Conservation (phyloP, 2,329 filamentous ascomycete species). For the Fusarium paranaense region DNA sequence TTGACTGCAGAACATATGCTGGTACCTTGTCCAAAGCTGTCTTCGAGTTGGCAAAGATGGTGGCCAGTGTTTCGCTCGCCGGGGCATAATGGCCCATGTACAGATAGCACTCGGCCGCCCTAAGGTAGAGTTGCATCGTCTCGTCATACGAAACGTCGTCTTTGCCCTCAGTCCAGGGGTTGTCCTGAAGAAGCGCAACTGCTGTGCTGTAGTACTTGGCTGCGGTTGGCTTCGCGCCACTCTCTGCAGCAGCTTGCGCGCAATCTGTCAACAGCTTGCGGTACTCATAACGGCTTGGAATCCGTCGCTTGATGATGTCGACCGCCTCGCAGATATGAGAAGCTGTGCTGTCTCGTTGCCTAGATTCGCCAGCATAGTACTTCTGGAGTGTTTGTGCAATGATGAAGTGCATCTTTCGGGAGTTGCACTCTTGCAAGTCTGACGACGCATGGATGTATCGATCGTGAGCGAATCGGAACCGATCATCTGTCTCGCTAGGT, state of each 20-base stretch:
- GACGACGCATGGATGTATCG: constrained; percentile 83
- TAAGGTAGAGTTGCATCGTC: constrained; percentile 82
- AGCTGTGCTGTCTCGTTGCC: constrained; percentile 77
- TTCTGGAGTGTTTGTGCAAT: constrained; percentile 86
- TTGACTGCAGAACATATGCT: constrained; percentile 84
- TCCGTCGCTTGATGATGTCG: constrained; percentile 76
- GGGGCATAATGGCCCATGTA: constrained; percentile 79
- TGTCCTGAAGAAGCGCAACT: constrained; percentile 80
- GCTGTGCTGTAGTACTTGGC: constrained; percentile 85
- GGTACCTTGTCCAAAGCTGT: constrained; percentile 83
- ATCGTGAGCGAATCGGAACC: constrained; percentile 90
- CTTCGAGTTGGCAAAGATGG: constrained; percentile 77
- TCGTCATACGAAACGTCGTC: constrained; percentile 87
- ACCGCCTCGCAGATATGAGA: constrained; percentile 84
- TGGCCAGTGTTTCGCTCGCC: constrained; percentile 75
- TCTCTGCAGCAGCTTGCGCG: constrained; percentile 82
- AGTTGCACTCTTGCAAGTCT: constrained; percentile 75
- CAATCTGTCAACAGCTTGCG: constrained; percentile 83
- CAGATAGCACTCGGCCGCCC: constrained; percentile 84
- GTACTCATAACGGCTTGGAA: constrained; percentile 72
- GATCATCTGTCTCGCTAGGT: constrained; percentile 84
- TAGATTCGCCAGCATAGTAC: constrained; percentile 71
- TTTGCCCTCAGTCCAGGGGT: constrained; percentile 78
- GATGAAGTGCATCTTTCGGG: constrained; percentile 88
- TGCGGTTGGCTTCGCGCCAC: constrained; percentile 84